Base-by-base conservation (phyloP, 2,329 filamentous ascomycete genomes). In the Pseudocercospora eumusae region DNA sequence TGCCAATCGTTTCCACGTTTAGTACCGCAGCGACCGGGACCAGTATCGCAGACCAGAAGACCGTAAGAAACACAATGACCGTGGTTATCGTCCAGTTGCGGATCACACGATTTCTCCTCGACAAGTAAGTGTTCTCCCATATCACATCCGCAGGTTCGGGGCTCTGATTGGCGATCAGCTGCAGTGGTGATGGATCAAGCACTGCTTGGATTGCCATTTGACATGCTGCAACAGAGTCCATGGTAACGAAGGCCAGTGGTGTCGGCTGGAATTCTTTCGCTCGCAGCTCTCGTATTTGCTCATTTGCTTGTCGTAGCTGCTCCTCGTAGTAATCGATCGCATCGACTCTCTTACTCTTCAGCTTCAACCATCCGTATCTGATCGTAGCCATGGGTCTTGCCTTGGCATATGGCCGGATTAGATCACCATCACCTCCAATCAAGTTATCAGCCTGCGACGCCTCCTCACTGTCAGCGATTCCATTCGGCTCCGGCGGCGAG, bases 171-270 rank as follows among this genome's bases (percentile, higher is more conserved):
- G 93, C 93, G 58, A 96, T 81, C 5, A 99, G 83, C 63, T 90
- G 89, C 61, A 93, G 88, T 0, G 96, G 95, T 10, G 90, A 88
- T 3, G 95, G 92, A 72, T 98, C 93, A 57, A 99, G 86, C 10
- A 96, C 88, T 3, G 95, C 93, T 76, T 99, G 95, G 47, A 96
- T 91, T 23, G 93, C 91, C 92, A 98, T 96, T 79, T 99, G 95
- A 66, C 85, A 86, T 20, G 93, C 89, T 13, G 93, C 91, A 55
- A 96, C 95, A 3, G 92, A 95, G 78, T 97, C 91, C 92, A 99
- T 96, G 0, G 95, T 98, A 42, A 99, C 91, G 75, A 99, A 97
- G 0, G 96, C 96, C 63, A 96, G 84, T 54, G 93, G 89, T 0
- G 88, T 93, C 0, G 95, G 83, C 5, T 83, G 79, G 70, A 92